Conservation (phyloP, 805 yeast species). For the Candida taoyuanica region DNA sequence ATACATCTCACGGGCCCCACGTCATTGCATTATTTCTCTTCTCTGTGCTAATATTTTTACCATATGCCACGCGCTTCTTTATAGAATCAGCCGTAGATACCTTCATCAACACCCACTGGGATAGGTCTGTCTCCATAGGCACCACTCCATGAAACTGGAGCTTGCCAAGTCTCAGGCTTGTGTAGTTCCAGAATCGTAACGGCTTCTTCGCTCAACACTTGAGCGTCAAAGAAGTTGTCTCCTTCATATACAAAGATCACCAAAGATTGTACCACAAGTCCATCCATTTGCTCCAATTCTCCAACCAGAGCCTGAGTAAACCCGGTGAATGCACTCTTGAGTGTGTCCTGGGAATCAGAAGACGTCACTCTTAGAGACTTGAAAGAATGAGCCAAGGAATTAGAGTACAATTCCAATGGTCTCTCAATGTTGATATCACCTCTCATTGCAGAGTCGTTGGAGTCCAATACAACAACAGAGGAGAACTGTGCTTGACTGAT, state of each 20-base stretch:
- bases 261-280: slow-evolving; percentile 34
- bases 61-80: background rate
- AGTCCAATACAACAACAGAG: slow-evolving; percentile 56
- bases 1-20: slow-evolving; percentile 4
- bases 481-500: slow-evolving; percentile 37
- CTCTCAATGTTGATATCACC: slow-evolving; percentile 15
- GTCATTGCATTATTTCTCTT: slow-evolving; percentile 5
- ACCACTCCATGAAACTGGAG: slow-evolving; percentile 80
- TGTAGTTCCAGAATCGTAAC: slow-evolving; percentile 19
- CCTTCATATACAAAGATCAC: slow-evolving; percentile 80
- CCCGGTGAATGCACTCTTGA: slow-evolving; percentile 10
- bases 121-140: slow-evolving; percentile 72
- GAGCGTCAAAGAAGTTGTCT: slow-evolving; percentile 76
- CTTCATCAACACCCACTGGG: slow-evolving; percentile 70
- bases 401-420: slow-evolving; percentile 18
- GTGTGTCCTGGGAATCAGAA: slow-evolving; percentile 7
- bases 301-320: slow-evolving; percentile 14
- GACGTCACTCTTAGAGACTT: slow-evolving; percentile 14
- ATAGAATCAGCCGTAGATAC: slow-evolving; percentile 52
- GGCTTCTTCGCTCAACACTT: slow-evolving; percentile 34
- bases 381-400: slow-evolving; percentile 16
- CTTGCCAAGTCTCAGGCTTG: slow-evolving; percentile 32
- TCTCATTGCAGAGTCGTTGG: slow-evolving; percentile 60
- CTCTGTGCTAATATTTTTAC: background rate
- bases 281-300: slow-evolving; percentile 2